A percentile compares a stretch with the other conserved stretches of the same genome.
Conservation (phyloP, 495 filamentous ascomycete species). For the Penicillium bialowiezense region DNA sequence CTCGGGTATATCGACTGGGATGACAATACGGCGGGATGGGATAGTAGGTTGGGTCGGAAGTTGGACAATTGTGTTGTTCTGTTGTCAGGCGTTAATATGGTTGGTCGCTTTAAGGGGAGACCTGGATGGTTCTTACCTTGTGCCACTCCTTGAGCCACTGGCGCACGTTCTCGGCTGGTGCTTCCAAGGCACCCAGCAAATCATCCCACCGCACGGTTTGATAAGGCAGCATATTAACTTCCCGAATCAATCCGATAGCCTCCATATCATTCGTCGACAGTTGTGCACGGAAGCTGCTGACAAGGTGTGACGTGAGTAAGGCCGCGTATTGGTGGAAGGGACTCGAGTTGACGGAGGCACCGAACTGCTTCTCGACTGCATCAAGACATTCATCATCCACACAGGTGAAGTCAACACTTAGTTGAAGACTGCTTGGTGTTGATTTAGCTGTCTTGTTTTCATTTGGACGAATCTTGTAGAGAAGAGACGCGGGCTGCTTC, state of each 20-base stretch:
- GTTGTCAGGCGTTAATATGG: slow-evolving; percentile 8
- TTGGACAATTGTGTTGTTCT: slow-evolving; percentile 35
- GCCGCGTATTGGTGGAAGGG: slow-evolving; percentile 42
- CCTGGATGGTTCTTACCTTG: slow-evolving; percentile 30
- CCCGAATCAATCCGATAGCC: slow-evolving; percentile 42
- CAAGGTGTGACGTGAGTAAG: slow-evolving; percentile 49
- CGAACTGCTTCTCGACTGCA: slow-evolving; percentile 42
- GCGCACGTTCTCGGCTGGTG: slow-evolving; percentile 33
- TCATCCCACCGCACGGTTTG: slow-evolving; percentile 39
- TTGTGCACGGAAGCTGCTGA: slow-evolving; percentile 47
- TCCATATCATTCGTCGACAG: slow-evolving; percentile 59
- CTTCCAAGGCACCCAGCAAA: slow-evolving; percentile 38
- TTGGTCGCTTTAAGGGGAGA: neutral
- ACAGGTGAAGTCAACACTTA: slow-evolving; percentile 75
- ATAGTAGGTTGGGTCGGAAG: slow-evolving; percentile 34
- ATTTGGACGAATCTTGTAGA: slow-evolving; percentile 66
- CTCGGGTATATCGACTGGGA: slow-evolving; percentile 79
- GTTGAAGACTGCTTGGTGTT: slow-evolving; percentile 52
- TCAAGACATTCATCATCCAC: slow-evolving; percentile 61
- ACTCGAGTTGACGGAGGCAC: slow-evolving; percentile 39
- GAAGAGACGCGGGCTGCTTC: slow-evolving; percentile 75
- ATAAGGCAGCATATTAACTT: slow-evolving; percentile 42
- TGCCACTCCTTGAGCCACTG: slow-evolving; percentile 49
- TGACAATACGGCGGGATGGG: slow-evolving; percentile 42
- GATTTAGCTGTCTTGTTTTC: slow-evolving; percentile 29